Evolutionary conservation across 2,329 filamentous ascomycete species (phyloP).

Genomic region (Penicillium sp.): DNA sequence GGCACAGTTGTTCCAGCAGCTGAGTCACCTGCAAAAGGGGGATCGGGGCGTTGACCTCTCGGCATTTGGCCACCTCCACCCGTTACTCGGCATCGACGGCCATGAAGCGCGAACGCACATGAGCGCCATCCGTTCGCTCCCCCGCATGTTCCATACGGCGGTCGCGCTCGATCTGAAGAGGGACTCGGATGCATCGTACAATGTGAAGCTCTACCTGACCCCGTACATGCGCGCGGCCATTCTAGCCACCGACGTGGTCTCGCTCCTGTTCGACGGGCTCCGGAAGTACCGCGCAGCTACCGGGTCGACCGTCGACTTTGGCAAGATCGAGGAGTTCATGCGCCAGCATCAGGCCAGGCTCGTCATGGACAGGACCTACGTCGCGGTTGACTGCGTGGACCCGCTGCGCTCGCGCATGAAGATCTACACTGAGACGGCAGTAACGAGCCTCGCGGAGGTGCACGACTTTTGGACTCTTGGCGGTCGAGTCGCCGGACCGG

Average conservation of each 20-base stretch:
- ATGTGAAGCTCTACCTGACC: not conserved
- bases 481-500: not conserved
- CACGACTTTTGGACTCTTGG: slow-evolving; percentile 8
- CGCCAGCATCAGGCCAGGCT: not conserved
- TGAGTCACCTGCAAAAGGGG: not conserved
- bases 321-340: slow-evolving; percentile 4
- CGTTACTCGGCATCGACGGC: not conserved
- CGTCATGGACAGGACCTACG: not conserved
- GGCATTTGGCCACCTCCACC: not conserved
- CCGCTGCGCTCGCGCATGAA: not conserved
- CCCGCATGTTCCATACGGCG: not conserved
- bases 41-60: not conserved
- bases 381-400: not conserved
- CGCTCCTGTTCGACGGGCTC: not conserved
- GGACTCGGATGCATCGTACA: not conserved
- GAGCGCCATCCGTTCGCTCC: not conserved
- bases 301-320: not conserved
- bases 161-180: slow-evolving; percentile 4
- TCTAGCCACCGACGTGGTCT: not conserved
- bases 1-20: not conserved
- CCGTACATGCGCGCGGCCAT: not conserved
- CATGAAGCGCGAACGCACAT: not conserved
- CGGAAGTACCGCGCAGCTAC: not conserved
- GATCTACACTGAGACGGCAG: not conserved
- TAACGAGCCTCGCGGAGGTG: not conserved